Evolutionary conservation across 768 basidiomycete species (phyloP).

Genomic region (Rhizopogon sp.): DNA sequence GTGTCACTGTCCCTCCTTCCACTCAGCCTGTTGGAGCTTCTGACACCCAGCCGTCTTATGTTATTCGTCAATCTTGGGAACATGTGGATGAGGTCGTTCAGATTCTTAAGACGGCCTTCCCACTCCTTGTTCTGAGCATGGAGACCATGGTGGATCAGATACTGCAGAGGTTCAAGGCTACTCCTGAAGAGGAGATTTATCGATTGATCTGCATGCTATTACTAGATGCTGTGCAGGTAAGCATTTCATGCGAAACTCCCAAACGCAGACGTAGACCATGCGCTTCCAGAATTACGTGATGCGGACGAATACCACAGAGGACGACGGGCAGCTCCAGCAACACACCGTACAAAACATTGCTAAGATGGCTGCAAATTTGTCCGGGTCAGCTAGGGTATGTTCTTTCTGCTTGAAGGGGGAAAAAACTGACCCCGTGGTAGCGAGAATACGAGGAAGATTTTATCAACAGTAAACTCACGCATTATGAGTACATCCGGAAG

Average conservation of each 20-base stretch:
- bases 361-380: constrained; percentile 59
- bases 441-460: constrained; percentile 92
- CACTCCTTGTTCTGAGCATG: constrained; percentile 88
- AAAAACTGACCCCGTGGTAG: constrained; percentile 32
- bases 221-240: constrained; percentile 81
- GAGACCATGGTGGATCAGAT: constrained; percentile 98
- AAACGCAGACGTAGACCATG: not conserved
- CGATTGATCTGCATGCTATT: constrained; percentile 83
- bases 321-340: constrained; percentile 58
- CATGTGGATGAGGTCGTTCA: constrained; percentile 91
- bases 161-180: constrained; percentile 79
- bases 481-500: constrained; percentile 83
- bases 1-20: not conserved
- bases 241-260: constrained; percentile 7
- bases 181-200: constrained; percentile 91
- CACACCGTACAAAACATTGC: constrained; percentile 51
- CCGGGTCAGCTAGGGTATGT: constrained; percentile 53
- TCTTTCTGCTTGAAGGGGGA: not conserved
- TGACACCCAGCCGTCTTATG: constrained; percentile 22
- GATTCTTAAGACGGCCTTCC: constrained; percentile 93
- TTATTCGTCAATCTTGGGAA: constrained; percentile 74
- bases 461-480: constrained; percentile 66
- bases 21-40: constrained; percentile 11
- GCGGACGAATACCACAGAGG: constrained; percentile 60
- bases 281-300: constrained; percentile 55